Conservation (phyloP, 2,329 filamentous ascomycete genomes). For the Periconia digitata region DNA sequence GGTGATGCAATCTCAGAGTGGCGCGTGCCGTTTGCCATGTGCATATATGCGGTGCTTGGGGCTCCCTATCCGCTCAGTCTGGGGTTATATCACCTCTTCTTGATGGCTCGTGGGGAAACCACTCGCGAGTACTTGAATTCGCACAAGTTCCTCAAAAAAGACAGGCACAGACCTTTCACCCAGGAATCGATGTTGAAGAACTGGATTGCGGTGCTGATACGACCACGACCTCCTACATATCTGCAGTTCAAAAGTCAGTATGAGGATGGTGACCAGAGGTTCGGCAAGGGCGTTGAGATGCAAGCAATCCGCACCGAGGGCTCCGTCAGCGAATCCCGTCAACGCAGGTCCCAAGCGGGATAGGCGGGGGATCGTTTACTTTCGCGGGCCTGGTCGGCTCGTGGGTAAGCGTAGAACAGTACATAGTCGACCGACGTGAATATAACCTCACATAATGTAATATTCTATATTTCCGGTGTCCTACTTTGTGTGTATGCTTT, state of each 20-base stretch:
- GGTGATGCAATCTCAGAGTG: slow-evolving; percentile 67
- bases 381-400: too few relatives aligned
- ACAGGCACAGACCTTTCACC: slow-evolving; percentile 87
- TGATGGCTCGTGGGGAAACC: slow-evolving; percentile 89
- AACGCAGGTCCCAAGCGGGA: too few relatives aligned
- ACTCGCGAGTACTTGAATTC: slow-evolving; percentile 95
- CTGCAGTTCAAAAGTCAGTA: slow-evolving; percentile 81
- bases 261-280: slow-evolving; percentile 79
- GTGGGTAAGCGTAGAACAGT: too few relatives aligned
- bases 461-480: too few relatives aligned
- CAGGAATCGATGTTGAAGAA: slow-evolving; percentile 76
- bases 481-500: too few relatives aligned
- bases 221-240: slow-evolving; percentile 85
- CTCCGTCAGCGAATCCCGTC: too few relatives aligned
- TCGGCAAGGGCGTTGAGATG: slow-evolving; percentile 74
- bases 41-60: slow-evolving; percentile 76
- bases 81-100: slow-evolving; percentile 85
- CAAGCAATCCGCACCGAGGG: slow-evolving; percentile 50
- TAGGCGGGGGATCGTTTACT: too few relatives aligned
- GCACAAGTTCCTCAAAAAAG: slow-evolving; percentile 90
- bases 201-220: slow-evolving; percentile 76
- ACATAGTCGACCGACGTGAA: too few relatives aligned
- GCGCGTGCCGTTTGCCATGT: slow-evolving; percentile 83
- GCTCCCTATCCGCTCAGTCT: slow-evolving; percentile 81
- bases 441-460: too few relatives aligned